These are phyloP conservation scores for Ustilago shanxiensis DNA, from an alignment of 1,284 basidiomycete species.

Conservation along the genomic window DNA sequence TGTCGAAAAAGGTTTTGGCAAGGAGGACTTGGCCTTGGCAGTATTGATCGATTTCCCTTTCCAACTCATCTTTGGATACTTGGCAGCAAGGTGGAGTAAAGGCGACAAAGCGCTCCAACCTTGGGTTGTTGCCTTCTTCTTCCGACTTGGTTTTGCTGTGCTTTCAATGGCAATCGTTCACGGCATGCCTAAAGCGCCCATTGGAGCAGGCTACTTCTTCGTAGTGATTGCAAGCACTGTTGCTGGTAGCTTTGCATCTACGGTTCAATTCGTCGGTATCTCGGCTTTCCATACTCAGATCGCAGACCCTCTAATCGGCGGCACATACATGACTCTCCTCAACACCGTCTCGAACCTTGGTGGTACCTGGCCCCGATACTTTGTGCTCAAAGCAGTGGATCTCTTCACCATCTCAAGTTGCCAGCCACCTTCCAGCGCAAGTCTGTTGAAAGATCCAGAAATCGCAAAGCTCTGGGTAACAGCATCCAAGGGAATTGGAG, in stretches of 20 bases:
- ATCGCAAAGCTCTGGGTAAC: constrained; percentile 46
- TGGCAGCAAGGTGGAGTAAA: constrained; percentile 86
- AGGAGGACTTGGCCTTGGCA: constrained; percentile 93
- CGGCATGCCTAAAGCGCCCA: constrained; percentile 80
- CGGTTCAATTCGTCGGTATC: constrained; percentile 97
- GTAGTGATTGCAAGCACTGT: constrained; percentile 85
- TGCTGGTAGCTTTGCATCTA: constrained; percentile 87
- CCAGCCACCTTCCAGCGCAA: constrained; percentile 34
- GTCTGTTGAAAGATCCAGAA: constrained; percentile 37
- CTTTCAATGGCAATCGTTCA: constrained; percentile 83
- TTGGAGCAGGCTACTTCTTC: constrained; percentile 79
- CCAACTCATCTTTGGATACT: constrained; percentile 94
- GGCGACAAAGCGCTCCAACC: constrained; percentile 71
- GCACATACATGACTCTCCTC: constrained; percentile 76
- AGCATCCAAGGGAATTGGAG: constrained; percentile 33
- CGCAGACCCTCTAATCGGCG: constrained; percentile 95
- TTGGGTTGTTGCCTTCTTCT: constrained; percentile 94
- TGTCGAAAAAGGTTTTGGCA: constrained; percentile 93
- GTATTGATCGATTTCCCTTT: constrained; percentile 98
- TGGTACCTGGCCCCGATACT: constrained; percentile 96
- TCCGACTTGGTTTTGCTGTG: constrained; percentile 80
- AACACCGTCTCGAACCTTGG: constrained; percentile 98
- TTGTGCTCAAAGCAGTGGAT: constrained; percentile 79
- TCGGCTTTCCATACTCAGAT: constrained; percentile 98
- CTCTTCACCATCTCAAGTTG: constrained; percentile 63